A percentile compares a stretch with the other conserved stretches of the same genome.
These are phyloP conservation scores for Coniferiporia sulphurascens DNA, from an alignment of 1,284 basidiomycete species.

Conservation along the genomic window DNA sequence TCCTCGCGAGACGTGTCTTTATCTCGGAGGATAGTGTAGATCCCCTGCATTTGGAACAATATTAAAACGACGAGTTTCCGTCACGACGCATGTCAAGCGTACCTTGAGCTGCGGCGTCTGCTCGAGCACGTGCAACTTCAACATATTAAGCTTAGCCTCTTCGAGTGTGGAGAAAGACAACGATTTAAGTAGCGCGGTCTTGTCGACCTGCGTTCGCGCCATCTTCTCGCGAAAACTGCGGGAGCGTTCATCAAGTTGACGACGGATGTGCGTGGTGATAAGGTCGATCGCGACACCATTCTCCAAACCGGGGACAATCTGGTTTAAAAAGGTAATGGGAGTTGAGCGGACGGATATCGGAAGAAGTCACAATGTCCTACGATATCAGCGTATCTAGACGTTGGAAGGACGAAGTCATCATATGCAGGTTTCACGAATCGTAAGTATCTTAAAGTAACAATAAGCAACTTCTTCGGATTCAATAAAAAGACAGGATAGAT, in stretches of 20 bases:
- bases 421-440: constrained; percentile 92
- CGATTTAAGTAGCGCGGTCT: constrained; percentile 7
- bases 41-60: constrained; percentile 51
- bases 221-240: constrained; percentile 73
- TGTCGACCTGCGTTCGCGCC: constrained; percentile 33
- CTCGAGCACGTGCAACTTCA: constrained; percentile 66
- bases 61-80: not conserved
- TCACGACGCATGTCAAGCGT: not conserved
- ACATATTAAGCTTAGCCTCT: constrained; percentile 31
- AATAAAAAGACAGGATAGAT: constrained; percentile 15
- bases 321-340: not conserved
- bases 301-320: constrained; percentile 90
- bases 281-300: constrained; percentile 92
- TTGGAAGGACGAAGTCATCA: constrained; percentile 93
- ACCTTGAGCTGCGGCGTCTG: constrained; percentile 83
- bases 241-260: constrained; percentile 77
- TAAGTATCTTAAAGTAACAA: constrained; percentile 55
- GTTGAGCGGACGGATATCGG: not conserved
- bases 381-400: constrained; percentile 83
- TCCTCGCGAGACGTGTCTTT: constrained; percentile 68
- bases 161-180: constrained; percentile 29
- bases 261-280: constrained; percentile 86
- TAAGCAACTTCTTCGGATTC: not conserved
- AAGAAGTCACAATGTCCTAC: constrained; percentile 38
- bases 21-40: constrained; percentile 83